Percentiles rank a stretch among this genome's conserved stretches.
Evolutionary conservation across 176 grass and related monocot species (phyloP).

Genomic region (Cocos nucifera): DNA sequence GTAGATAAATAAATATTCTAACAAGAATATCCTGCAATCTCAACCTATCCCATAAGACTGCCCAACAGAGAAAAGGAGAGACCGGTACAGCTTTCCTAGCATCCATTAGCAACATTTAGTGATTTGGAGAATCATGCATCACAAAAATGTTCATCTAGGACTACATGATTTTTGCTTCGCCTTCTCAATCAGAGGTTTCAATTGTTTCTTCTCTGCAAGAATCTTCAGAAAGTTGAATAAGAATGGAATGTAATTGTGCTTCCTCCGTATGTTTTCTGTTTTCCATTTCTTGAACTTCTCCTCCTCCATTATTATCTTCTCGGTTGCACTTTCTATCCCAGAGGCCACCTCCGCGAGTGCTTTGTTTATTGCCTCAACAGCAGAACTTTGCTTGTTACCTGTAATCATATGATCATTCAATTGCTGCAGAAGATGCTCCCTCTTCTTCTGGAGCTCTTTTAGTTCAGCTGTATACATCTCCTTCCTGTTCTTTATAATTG

Average conservation of each 20-base stretch:
- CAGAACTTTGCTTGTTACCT: slow-evolving; percentile 1
- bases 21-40: too few species aligned
- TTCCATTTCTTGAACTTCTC: slow-evolving; percentile 98
- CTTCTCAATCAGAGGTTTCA: slow-evolving; percentile 87
- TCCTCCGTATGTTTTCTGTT: slow-evolving; percentile 85
- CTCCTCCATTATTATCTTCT: slow-evolving; percentile 99
- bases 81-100: too few species aligned
- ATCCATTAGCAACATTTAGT: too few species aligned
- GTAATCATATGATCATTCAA: slow-evolving; percentile 32
- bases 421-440: slow-evolving; percentile 67
- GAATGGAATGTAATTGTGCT: slow-evolving; percentile 94
- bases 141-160: background rate
- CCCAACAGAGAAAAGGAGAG: too few species aligned
- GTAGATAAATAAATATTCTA: too few species aligned
- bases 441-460: slow-evolving; percentile 89
- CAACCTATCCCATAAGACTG: too few species aligned
- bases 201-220: slow-evolving; percentile 76
- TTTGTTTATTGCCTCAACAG: slow-evolving; percentile 42
- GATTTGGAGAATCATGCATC: too few species aligned
- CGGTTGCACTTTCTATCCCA: slow-evolving; percentile 67
- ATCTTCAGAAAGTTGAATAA: slow-evolving; percentile 95
- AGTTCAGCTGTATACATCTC: slow-evolving; percentile 65
- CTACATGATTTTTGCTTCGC: slow-evolving; percentile 55
- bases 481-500: slow-evolving; percentile 84
- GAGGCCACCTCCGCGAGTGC: slow-evolving; percentile 73